Evolutionary conservation across 2,329 filamentous ascomycete genomes (phyloP).

Genomic region (Cordyceps cicadae): DNA sequence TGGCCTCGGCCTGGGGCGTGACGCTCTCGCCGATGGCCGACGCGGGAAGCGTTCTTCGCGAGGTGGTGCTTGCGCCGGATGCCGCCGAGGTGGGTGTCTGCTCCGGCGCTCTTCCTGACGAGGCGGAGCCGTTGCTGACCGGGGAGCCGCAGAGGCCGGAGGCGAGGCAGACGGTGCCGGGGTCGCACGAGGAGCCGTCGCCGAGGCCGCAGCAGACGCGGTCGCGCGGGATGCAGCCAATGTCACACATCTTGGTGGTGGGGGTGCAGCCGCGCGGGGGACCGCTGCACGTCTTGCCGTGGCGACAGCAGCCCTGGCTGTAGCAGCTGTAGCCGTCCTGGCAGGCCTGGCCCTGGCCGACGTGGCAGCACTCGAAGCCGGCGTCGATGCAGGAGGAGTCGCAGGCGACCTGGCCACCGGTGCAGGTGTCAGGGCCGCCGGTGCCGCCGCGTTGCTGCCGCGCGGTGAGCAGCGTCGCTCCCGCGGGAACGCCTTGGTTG

Average conservation of each 20-base stretch:
- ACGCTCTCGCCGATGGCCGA: neutral
- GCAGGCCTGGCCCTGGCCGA: constrained; percentile 9
- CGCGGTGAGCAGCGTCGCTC: neutral
- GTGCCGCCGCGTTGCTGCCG: neutral
- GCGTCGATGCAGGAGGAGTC: constrained; percentile 5
- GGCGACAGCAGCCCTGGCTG: constrained; percentile 8
- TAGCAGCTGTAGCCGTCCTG: constrained; percentile 6
- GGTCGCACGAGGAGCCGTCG: constrained; percentile 7
- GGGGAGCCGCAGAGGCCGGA: neutral
- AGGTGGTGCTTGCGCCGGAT: neutral
- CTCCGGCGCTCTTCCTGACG: neutral
- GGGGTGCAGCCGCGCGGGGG: constrained; percentile 3
- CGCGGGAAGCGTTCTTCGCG: neutral
- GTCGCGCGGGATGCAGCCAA: constrained; percentile 3
- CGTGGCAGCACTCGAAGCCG: constrained; percentile 2
- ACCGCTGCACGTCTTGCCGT: constrained; percentile 1
- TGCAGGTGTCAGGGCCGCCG: neutral
- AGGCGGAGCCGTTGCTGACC: neutral
- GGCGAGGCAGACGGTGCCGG: neutral
- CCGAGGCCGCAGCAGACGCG: constrained; percentile 7
- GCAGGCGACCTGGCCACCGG: neutral
- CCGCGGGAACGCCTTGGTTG: neutral
- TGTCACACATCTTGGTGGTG: constrained; percentile 4
- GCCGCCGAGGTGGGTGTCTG: neutral
- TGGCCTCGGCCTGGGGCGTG: neutral